Conservation (phyloP, 2,329 filamentous ascomycete species). For the Neofusicoccum umdonicola region DNA sequence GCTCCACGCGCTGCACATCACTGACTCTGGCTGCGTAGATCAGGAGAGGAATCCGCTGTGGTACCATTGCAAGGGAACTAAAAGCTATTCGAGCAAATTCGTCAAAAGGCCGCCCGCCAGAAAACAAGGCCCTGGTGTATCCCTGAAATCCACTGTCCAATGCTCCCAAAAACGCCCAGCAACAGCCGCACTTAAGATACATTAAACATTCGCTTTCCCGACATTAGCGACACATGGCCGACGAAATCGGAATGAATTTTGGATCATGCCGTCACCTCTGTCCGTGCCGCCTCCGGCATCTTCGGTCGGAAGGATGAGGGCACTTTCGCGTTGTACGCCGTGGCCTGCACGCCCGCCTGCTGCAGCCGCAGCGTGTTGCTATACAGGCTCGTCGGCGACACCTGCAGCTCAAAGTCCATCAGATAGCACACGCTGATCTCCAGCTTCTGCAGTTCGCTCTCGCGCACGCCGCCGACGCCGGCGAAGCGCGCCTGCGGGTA, state of each 20-base stretch:
- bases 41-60: background rate
- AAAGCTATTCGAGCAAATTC: slow-evolving; percentile 1
- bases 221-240: slow-evolving; percentile 1
- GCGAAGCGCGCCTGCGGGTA: slow-evolving; percentile 83
- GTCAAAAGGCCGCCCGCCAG: slow-evolving; percentile 5
- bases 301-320: slow-evolving; percentile 34
- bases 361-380: slow-evolving; percentile 35
- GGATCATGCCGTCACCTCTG: slow-evolving; percentile 14
- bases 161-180: slow-evolving; percentile 11
- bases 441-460: slow-evolving; percentile 74
- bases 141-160: background rate
- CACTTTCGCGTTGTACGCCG: slow-evolving; percentile 32
- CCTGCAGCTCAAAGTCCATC: slow-evolving; percentile 40
- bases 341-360: slow-evolving; percentile 38
- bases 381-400: slow-evolving; percentile 34
- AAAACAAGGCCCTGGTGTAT: background rate
- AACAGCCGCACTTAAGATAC: background rate
- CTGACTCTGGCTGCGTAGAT: slow-evolving; percentile 2
- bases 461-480: slow-evolving; percentile 83
- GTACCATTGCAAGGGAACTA: background rate
- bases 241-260: background rate
- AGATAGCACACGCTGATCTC: slow-evolving; percentile 69
- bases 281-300: slow-evolving; percentile 19
- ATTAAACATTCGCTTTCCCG: background rate
- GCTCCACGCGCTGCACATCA: background rate